These are phyloP conservation scores for Thelonectria olida DNA, from an alignment of 2,329 filamentous ascomycete species.

Conservation along the genomic window DNA sequence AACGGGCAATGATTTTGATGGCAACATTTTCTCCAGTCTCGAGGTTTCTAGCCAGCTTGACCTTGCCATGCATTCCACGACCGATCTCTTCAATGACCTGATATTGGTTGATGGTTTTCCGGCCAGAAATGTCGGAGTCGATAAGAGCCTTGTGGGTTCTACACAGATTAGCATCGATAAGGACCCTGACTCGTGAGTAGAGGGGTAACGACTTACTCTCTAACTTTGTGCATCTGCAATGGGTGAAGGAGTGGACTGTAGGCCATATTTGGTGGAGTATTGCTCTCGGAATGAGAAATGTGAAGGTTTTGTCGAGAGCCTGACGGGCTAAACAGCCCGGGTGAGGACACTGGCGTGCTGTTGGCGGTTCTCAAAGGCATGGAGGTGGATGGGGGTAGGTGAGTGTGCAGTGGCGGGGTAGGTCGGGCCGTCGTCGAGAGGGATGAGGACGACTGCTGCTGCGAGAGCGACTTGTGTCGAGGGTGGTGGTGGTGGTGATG, in stretches of 20 bases:
- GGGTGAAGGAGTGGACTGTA: slow-evolving; percentile 74
- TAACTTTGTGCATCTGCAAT: slow-evolving; percentile 75
- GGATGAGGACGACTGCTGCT: slow-evolving; percentile 42
- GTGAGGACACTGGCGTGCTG: slow-evolving; percentile 69
- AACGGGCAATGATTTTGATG: slow-evolving; percentile 98
- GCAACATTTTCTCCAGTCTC: slow-evolving; percentile 82
- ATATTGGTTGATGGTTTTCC: slow-evolving; percentile 98
- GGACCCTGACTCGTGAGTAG: background rate
- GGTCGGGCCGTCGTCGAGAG: slow-evolving; percentile 38
- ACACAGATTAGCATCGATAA: slow-evolving; percentile 21
- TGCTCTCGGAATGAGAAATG: slow-evolving; percentile 61
- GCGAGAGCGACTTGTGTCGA: slow-evolving; percentile 41
- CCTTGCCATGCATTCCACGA: slow-evolving; percentile 95
- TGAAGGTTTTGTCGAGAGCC: slow-evolving; percentile 52
- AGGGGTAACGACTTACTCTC: slow-evolving; percentile 69
- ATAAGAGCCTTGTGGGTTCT: slow-evolving; percentile 92
- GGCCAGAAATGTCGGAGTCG: slow-evolving; percentile 90
- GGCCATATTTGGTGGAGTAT: slow-evolving; percentile 58
- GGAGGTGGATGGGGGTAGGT: slow-evolving; percentile 48
- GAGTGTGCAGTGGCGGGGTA: slow-evolving; percentile 41
- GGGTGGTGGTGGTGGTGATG: slow-evolving; percentile 33
- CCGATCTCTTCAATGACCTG: slow-evolving; percentile 97
- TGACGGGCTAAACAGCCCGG: slow-evolving; percentile 68
- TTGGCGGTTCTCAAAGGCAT: slow-evolving; percentile 58
- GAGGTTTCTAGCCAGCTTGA: slow-evolving; percentile 89